Evolutionary conservation across 257 asterid species (phyloP), one percentile per base, ranked within the genome.

Genomic region (Nicotiana tabacum): DNA sequence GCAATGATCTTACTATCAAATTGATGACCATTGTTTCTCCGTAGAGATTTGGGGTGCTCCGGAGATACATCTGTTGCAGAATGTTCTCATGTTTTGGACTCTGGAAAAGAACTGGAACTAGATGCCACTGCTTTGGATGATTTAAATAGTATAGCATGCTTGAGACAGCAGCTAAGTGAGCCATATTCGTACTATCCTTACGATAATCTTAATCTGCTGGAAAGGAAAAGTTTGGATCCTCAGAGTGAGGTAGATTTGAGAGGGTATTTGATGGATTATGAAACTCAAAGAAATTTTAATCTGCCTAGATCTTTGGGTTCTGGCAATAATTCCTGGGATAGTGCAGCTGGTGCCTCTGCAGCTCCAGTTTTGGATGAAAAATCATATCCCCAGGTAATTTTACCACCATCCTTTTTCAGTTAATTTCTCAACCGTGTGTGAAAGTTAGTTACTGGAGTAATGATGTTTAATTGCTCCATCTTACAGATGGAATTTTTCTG

Each of bases 121-220:
- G 96, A 93, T 66, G 89, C 89, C 9, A 84, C 88, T 82, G 89
- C 91, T 18, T 66, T 90, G 27, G 92, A 93, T 6, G 97, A 93
- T 87, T 89, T 88, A 67, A 84, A 88, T 2, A 89, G 88, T 78
- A 87, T 92, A 80, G 55, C 89, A 70, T 89, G 84, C 80, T 64
- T 90, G 87, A 90, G 91, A 84, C 80, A 89, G 61, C 93, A 93
- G 37, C 88, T 90, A 11, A 81, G 86, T 2, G 95, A 91, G 43
- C 92, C 90, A 78, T 88, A 77, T 62, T 76, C 90, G 1, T 89
- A 76, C 83, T 85, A 88, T 66, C 88, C 92, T 3, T 90, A 68
- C 17, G 85, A 89, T 69, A 87, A 82, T 85, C 77, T 90, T 66
- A 86, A 86, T 77, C 87, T 88, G 18, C 90, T 90, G 13, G 92